These are phyloP conservation scores for Plectosphaerella sp. DNA, from an alignment of 2,329 filamentous ascomycete species.

Conservation along the genomic window DNA sequence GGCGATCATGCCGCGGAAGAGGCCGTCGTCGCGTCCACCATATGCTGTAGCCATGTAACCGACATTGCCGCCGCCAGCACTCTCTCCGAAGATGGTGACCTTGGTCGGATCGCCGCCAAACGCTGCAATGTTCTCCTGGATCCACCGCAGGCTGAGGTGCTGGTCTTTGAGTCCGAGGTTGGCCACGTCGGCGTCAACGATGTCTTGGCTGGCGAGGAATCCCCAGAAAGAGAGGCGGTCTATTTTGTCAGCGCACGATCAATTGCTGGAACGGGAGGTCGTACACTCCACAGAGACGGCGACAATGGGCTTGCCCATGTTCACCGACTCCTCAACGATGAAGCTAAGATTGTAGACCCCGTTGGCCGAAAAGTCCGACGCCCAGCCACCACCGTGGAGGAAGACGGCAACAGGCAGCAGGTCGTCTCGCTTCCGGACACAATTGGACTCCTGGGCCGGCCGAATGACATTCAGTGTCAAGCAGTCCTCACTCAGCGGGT, in stretches of 20 bases:
- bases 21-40: not conserved
- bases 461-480: constrained; percentile 22
- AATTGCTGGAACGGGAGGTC: not conserved
- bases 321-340: constrained; percentile 46
- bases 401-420: constrained; percentile 55
- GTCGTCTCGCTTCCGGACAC: constrained; percentile 21
- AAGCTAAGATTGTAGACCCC: constrained; percentile 57
- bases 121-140: constrained; percentile 54
- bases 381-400: constrained; percentile 51
- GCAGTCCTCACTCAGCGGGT: constrained; percentile 19
- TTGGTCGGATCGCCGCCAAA: constrained; percentile 60
- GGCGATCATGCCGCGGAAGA: constrained; percentile 1
- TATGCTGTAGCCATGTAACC: constrained; percentile 1
- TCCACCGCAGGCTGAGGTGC: constrained; percentile 52
- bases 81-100: constrained; percentile 59
- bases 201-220: not conserved
- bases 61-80: constrained; percentile 50
- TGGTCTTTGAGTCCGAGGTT: constrained; percentile 57
- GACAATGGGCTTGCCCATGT: constrained; percentile 43
- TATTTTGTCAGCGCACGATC: not conserved
- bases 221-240: not conserved
- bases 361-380: constrained; percentile 24
- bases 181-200: not conserved
- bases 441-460: constrained; percentile 20
- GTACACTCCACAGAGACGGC: constrained; percentile 24